Base-by-base conservation (phyloP, 352 stramenopile species). In the Phytophthora rubi region DNA sequence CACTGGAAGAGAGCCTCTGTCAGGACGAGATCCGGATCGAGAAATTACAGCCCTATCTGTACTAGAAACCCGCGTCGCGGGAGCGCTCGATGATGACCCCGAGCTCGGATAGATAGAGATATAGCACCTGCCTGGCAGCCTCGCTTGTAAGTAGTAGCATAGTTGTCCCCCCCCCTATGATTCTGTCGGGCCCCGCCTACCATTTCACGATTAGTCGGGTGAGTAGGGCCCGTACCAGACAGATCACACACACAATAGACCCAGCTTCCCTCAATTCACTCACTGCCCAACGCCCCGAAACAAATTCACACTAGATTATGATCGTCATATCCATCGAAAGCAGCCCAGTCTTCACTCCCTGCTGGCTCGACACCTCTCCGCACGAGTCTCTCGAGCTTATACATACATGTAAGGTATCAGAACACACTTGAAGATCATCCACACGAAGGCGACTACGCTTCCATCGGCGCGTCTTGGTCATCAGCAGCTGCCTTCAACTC, bases 21-120 rank as follows among this genome's bases (percentile, higher is more conserved):
- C 87, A 92, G 60, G 82, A 92, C 72, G 85, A 93, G 75, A 85
- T 93, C 63, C 82, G 76, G 52, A 85, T 92, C 54, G 83, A 94
- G 62, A 90, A 88, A 59, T 71, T 94, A 48, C 70, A 86, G 75
- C 81, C 87, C 30, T 93, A 91, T 73, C 66, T 94, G 65, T 94
- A 93, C 65, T 94, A 81, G 65, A 47, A 33, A 67, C 32, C 18
- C 32, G 16, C 35, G 52, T 39, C 9, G 33, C 33, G 33, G 33
- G 30, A 59, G 47, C 53, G 48, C 37, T 73, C 51, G 53, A 64
- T 58, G 48, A 32, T 51, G 33, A 44, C 48, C 57, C 59, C 47
- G 61, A 69, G 59, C 58, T 67, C 44, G 28, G 58, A 70, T 75
- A 75, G 67, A 75, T 79, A 76, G 71, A 75, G 57, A 76, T 70